phyloP scores from a whole-genome alignment of 306 rosid species.

The Begonia loranthoides region DNA sequence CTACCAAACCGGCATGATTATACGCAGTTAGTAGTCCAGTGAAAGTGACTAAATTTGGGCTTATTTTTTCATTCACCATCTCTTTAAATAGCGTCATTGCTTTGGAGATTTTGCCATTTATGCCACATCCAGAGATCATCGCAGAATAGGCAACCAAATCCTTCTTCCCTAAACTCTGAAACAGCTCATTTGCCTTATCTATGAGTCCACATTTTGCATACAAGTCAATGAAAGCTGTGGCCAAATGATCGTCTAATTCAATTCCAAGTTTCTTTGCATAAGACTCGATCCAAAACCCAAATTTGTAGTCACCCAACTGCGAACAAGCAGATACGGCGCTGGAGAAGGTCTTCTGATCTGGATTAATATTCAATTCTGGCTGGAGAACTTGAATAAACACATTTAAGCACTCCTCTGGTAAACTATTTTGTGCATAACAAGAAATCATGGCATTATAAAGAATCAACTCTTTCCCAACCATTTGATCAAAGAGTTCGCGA shows the following conservation, averaged over 20 bases:
- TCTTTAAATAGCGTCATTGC: slow-evolving; percentile 41
- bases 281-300: slow-evolving; percentile 37
- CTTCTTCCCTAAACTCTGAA: slow-evolving; percentile 33
- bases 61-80: slow-evolving; percentile 37
- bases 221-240: slow-evolving; percentile 59
- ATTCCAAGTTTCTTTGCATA: slow-evolving; percentile 36
- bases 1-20: slow-evolving; percentile 55
- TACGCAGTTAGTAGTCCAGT: slow-evolving; percentile 58
- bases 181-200: slow-evolving; percentile 44
- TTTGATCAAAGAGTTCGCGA: slow-evolving; percentile 33
- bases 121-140: slow-evolving; percentile 69
- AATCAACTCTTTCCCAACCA: slow-evolving; percentile 30
- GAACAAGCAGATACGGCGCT: slow-evolving; percentile 65
- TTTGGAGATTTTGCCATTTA: slow-evolving; percentile 45
- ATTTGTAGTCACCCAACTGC: slow-evolving; percentile 40
- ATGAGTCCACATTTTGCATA: slow-evolving; percentile 65
- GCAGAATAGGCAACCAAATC: slow-evolving; percentile 76
- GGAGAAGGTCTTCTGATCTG: slow-evolving; percentile 55
- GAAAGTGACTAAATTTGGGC: slow-evolving; percentile 47
- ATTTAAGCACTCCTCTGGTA: slow-evolving; percentile 52
- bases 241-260: slow-evolving; percentile 60
- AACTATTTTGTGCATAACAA: slow-evolving; percentile 58
- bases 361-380: slow-evolving; percentile 23
- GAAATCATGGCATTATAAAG: slow-evolving; percentile 55
- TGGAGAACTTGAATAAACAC: slow-evolving; percentile 44